Evolutionary conservation across 768 basidiomycete species (phyloP).

Genomic region (Calocera cornea): DNA sequence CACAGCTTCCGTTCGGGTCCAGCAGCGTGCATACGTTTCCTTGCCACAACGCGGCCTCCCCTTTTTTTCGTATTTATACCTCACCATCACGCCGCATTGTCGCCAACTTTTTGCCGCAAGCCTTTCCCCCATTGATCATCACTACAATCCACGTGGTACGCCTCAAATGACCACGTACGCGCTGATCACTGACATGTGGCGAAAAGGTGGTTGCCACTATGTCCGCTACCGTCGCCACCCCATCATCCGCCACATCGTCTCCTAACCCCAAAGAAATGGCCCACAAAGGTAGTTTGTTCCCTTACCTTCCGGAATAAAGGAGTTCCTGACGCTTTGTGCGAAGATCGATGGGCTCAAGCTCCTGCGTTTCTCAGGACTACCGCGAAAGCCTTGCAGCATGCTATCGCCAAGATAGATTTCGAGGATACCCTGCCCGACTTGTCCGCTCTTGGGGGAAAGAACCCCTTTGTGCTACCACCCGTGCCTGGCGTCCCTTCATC

Average conservation of each 20-base stretch:
- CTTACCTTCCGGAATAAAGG: neutral
- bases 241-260: neutral
- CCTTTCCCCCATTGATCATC: neutral
- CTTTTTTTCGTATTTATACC: neutral
- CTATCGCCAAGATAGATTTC: neutral
- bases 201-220: neutral
- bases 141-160: neutral
- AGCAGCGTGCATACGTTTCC: neutral
- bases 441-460: neutral
- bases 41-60: neutral
- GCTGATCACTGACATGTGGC: neutral
- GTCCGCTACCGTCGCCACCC: neutral
- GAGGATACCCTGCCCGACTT: neutral
- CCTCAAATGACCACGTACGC: neutral
- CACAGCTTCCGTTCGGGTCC: slow-evolving; percentile 4
- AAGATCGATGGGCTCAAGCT: neutral
- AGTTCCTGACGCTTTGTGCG: neutral
- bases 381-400: neutral
- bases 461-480: neutral
- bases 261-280: neutral
- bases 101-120: neutral
- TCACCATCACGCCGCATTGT: neutral
- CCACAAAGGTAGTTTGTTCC: neutral
- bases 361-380: neutral
- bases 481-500: neutral